Conservation (phyloP, 768 basidiomycete species). For the Pulveroboletus sp. region DNA sequence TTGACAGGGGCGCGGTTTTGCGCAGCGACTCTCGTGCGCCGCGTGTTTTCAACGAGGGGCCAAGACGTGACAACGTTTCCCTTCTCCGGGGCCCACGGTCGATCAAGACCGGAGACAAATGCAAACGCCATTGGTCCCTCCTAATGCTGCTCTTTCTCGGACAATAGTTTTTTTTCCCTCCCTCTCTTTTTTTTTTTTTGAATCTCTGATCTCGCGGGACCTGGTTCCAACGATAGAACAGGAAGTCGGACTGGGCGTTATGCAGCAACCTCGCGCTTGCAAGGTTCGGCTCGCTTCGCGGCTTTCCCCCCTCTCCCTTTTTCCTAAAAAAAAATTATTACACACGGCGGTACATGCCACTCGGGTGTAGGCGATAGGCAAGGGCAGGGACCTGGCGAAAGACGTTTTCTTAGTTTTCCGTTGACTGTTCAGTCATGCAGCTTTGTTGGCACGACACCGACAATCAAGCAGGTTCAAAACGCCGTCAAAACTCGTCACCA, state of each 20-base stretch:
- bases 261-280: too few relatives aligned
- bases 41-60: slow-evolving; percentile 27
- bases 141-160: too few relatives aligned
- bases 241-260: too few relatives aligned
- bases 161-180: background rate
- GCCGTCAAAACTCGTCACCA: background rate
- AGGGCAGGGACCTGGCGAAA: too few relatives aligned
- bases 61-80: background rate
- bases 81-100: background rate
- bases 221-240: too few relatives aligned
- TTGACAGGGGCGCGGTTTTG: slow-evolving; percentile 1
- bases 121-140: background rate
- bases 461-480: background rate
- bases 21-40: slow-evolving; percentile 11
- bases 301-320: too few relatives aligned
- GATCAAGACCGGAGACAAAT: slow-evolving; percentile 2
- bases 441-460: background rate
- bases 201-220: too few relatives aligned
- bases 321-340: too few relatives aligned
- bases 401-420: background rate
- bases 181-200: too few relatives aligned
- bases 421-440: background rate
- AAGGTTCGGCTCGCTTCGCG: too few relatives aligned
- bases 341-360: too few relatives aligned
- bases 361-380: too few relatives aligned